phyloP scores from a whole-genome alignment of 805 yeast genomes.

The Pichia ethanolica region DNA sequence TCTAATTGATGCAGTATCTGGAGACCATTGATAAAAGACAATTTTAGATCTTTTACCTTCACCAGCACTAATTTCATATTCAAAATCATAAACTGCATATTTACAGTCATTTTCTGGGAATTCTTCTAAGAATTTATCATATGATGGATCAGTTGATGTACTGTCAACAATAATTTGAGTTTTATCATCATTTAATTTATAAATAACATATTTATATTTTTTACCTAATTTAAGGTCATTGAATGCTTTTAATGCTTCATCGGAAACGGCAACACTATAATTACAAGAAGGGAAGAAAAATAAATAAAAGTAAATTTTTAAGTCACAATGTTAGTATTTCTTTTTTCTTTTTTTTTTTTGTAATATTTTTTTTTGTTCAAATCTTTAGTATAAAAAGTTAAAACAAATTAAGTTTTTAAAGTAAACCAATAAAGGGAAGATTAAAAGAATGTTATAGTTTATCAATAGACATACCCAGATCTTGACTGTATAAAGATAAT shows the following conservation, averaged over 20 bases:
- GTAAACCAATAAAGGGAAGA: too few species aligned
- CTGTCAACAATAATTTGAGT: constrained; percentile 85
- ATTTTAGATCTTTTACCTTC: constrained; percentile 86
- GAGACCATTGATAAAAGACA: constrained; percentile 85
- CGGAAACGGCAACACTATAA: constrained; percentile 66
- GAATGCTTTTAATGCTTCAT: constrained; percentile 89
- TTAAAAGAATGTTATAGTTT: too few species aligned
- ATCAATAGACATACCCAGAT: constrained; percentile 25
- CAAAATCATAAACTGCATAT: constrained; percentile 95
- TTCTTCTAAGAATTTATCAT: constrained; percentile 79
- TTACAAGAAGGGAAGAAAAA: not conserved
- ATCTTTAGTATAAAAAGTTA: too few species aligned
- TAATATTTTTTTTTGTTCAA: not conserved
- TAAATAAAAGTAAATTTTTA: not conserved
- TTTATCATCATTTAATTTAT: constrained; percentile 72
- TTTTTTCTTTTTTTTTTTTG: not conserved
- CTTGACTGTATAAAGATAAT: constrained; percentile 20
- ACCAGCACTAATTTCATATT: constrained; percentile 80
- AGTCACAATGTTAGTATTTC: constrained; percentile 4
- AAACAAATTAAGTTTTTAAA: too few species aligned
- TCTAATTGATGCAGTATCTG: constrained; percentile 94
- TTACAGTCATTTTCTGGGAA: constrained; percentile 95
- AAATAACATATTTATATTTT: constrained; percentile 78
- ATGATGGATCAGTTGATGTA: constrained; percentile 66
- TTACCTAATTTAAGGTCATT: constrained; percentile 93